Percentiles rank a stretch among this genome's conserved stretches.
These are phyloP conservation scores for Didymella pinodella DNA, from an alignment of 2,329 filamentous ascomycete genomes.

Conservation along the genomic window DNA sequence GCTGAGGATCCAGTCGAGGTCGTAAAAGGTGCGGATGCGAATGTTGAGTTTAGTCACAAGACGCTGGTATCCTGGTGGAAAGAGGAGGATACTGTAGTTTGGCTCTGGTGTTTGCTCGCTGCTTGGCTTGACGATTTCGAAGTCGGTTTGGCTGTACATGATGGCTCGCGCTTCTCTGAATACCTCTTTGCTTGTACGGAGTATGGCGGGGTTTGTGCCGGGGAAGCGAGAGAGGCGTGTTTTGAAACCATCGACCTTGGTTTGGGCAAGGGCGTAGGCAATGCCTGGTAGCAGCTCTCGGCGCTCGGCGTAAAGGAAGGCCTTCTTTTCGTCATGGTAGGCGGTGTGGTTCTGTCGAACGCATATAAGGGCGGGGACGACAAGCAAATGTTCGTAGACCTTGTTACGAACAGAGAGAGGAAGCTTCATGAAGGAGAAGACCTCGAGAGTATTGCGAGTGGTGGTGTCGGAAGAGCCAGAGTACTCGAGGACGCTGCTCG, in stretches of 20 bases:
- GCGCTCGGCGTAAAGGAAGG: slow-evolving; percentile 29
- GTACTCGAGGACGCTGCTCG: too few relatives aligned
- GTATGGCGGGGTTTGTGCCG: slow-evolving; percentile 37
- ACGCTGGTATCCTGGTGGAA: slow-evolving; percentile 28
- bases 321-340: slow-evolving; percentile 23
- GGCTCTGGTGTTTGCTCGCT: slow-evolving; percentile 30
- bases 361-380: slow-evolving; percentile 36
- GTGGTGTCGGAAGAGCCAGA: too few relatives aligned
- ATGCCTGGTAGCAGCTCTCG: slow-evolving; percentile 37
- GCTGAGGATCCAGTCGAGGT: slow-evolving; percentile 31
- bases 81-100: slow-evolving; percentile 35
- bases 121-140: slow-evolving; percentile 39
- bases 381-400: slow-evolving; percentile 35
- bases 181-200: slow-evolving; percentile 49
- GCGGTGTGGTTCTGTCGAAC: slow-evolving; percentile 38
- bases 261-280: slow-evolving; percentile 29
- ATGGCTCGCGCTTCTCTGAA: slow-evolving; percentile 52
- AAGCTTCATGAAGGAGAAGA: slow-evolving; percentile 36
- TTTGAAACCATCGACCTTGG: slow-evolving; percentile 26
- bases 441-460: neutral
- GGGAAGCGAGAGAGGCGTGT: slow-evolving; percentile 26
- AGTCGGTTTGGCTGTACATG: slow-evolving; percentile 53
- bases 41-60: slow-evolving; percentile 34
- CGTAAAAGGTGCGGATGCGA: slow-evolving; percentile 32
- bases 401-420: slow-evolving; percentile 31